phyloP scores from a whole-genome alignment of 768 basidiomycete genomes.

The Boletus rubescentipes region DNA sequence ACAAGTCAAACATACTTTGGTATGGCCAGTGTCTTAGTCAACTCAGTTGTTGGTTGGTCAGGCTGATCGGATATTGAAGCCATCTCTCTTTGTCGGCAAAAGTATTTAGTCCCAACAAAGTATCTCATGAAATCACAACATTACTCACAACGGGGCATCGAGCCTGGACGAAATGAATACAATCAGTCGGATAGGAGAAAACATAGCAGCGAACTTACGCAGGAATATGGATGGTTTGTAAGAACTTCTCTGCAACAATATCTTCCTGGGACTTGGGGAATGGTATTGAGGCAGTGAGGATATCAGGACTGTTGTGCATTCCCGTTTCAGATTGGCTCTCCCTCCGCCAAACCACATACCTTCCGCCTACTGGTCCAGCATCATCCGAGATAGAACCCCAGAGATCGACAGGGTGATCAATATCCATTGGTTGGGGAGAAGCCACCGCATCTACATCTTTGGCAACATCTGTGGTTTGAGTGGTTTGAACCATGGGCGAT shows the following conservation, averaged over 20 bases:
- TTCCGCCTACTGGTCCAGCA: background rate
- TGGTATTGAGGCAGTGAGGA: conserved; percentile 6
- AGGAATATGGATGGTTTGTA: conserved; percentile 26
- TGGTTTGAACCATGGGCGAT: conserved; percentile 11
- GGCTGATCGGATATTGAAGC: background rate
- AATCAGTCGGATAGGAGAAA: background rate
- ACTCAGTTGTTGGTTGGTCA: conserved; percentile 2
- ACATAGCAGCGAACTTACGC: conserved; percentile 15
- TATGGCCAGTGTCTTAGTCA: conserved; percentile 17
- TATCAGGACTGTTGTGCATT: conserved; percentile 5
- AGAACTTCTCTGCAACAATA: conserved; percentile 25
- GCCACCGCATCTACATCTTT: background rate
- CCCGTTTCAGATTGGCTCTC: background rate
- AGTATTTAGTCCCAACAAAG: background rate
- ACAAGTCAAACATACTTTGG: conserved; percentile 25
- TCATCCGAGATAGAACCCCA: conserved; percentile 15
- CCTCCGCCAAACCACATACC: conserved; percentile 11
- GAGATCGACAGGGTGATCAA: conserved; percentile 12
- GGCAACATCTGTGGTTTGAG: background rate
- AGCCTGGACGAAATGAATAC: conserved; percentile 16
- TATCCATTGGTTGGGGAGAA: conserved; percentile 25
- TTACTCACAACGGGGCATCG: conserved; percentile 25
- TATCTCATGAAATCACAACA: background rate
- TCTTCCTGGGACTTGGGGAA: conserved; percentile 22
- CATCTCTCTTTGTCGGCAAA: conserved; percentile 16